Conservation (phyloP, 257 asterid genomes). For the Solanum lignicaule region DNA sequence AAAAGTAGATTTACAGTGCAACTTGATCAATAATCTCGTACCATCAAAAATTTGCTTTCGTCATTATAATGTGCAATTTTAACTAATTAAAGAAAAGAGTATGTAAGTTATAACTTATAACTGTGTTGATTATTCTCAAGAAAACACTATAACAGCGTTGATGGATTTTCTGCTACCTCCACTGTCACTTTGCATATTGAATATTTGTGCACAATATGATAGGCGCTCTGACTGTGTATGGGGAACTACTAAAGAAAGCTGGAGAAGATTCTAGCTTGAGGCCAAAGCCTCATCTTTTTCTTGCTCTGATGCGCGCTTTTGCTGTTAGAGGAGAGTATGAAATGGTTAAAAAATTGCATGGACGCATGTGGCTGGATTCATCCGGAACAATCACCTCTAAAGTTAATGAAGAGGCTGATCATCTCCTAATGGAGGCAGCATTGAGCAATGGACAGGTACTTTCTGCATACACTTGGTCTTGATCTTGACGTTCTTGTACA, state of each 20-base stretch:
- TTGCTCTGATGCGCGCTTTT: slow-evolving; percentile 63
- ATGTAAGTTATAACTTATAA: background rate
- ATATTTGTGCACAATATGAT: slow-evolving; percentile 5
- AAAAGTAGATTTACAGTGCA: background rate
- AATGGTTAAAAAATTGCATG: slow-evolving; percentile 33
- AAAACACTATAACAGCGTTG: background rate
- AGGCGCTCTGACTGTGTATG: slow-evolving; percentile 64
- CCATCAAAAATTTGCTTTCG: background rate
- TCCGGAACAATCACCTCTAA: slow-evolving; percentile 43
- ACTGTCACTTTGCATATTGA: slow-evolving; percentile 4
- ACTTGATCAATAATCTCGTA: background rate
- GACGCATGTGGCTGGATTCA: slow-evolving; percentile 69
- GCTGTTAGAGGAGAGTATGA: slow-evolving; percentile 50
- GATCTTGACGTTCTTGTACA: background rate
- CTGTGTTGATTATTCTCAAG: background rate
- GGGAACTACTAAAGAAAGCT: slow-evolving; percentile 50
- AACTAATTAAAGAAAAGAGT: background rate
- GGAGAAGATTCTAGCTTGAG: slow-evolving; percentile 24
- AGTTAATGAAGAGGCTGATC: slow-evolving; percentile 48
- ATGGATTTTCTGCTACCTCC: background rate
- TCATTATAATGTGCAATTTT: background rate
- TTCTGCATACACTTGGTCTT: background rate
- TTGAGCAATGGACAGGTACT: slow-evolving; percentile 54
- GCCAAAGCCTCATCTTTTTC: slow-evolving; percentile 71
- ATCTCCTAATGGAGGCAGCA: slow-evolving; percentile 73